Evolutionary conservation across 2,329 filamentous ascomycete species (phyloP).

Genomic region (Aspergillus ochraceoroseus): DNA sequence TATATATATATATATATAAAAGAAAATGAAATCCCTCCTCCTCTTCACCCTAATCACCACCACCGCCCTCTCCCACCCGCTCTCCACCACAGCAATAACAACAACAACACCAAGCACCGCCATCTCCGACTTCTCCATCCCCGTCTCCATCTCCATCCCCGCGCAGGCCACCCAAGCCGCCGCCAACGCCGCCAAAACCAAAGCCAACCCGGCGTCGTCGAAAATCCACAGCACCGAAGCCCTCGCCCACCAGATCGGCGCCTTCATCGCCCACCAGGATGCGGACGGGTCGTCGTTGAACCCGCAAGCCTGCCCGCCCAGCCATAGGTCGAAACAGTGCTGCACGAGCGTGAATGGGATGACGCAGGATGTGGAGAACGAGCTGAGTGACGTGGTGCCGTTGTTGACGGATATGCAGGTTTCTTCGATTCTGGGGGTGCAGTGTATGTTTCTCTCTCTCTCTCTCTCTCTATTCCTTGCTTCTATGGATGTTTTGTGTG

Average conservation of each 20-base stretch:
- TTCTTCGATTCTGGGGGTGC: slow-evolving; percentile 23
- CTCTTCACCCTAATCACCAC: slow-evolving; percentile 6
- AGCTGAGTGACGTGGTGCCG: slow-evolving; percentile 23
- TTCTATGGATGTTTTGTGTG: slow-evolving; percentile 1
- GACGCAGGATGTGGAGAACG: slow-evolving; percentile 15
- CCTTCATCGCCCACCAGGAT: slow-evolving; percentile 7
- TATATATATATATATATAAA: no score
- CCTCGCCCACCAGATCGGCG: slow-evolving; percentile 5
- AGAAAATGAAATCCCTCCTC: slow-evolving; percentile 10
- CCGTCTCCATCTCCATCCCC: no score
- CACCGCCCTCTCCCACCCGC: slow-evolving; percentile 11
- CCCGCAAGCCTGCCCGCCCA: slow-evolving; percentile 22
- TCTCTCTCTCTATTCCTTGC: no score
- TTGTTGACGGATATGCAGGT: slow-evolving; percentile 19
- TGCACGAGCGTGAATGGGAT: slow-evolving; percentile 23
- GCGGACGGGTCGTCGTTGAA: slow-evolving; percentile 14
- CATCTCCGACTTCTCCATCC: background rate
- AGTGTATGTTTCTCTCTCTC: slow-evolving; percentile 23
- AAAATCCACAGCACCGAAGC: background rate
- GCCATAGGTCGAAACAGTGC: slow-evolving; percentile 26
- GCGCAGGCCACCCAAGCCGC: no score
- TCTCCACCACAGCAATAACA: background rate
- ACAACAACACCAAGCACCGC: background rate
- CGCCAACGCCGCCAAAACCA: slow-evolving; percentile 1
- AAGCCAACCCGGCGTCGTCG: no score